phyloP scores from a whole-genome alignment of 2,329 filamentous ascomycete genomes.

The Dryadomyces quercus-mongolicae region DNA sequence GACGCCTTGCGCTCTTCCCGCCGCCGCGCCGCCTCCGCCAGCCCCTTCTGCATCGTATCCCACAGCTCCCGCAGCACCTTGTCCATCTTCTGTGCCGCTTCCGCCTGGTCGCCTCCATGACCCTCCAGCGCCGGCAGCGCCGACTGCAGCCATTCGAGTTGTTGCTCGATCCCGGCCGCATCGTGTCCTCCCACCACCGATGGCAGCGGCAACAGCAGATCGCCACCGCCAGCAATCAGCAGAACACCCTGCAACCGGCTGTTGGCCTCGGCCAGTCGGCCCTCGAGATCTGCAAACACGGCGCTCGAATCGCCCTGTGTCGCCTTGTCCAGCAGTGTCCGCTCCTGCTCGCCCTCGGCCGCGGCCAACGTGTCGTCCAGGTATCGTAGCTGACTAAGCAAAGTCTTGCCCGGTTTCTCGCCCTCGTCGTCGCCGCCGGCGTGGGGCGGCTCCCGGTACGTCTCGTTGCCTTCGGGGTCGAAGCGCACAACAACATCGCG shows the following conservation, averaged over 20 bases:
- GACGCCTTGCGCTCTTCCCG: conserved; percentile 40
- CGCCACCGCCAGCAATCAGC: conserved; percentile 13
- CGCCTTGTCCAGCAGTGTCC: conserved; percentile 6
- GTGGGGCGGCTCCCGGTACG: conserved; percentile 31
- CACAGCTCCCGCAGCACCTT: conserved; percentile 40
- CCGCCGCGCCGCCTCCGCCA: conserved; percentile 41
- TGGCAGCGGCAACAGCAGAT: conserved; percentile 41
- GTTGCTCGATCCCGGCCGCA: conserved; percentile 48
- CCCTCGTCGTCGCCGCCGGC: conserved; percentile 21
- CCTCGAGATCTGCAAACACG: conserved; percentile 30
- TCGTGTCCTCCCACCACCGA: conserved; percentile 38
- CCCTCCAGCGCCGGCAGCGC: conserved; percentile 39
- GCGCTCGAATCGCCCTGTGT: conserved; percentile 15
- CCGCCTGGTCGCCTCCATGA: conserved; percentile 22
- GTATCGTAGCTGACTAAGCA: conserved; percentile 54
- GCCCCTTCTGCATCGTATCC: conserved; percentile 43
- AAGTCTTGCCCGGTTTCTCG: conserved; percentile 30
- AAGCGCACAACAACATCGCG: conserved; percentile 53
- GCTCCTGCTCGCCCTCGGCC: conserved; percentile 45
- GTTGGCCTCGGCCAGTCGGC: conserved; percentile 51
- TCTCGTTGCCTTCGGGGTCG: conserved; percentile 41
- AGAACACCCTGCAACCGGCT: conserved; percentile 50
- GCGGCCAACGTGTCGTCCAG: conserved; percentile 53
- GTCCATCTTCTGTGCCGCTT: conserved; percentile 43
- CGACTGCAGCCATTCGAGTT: conserved; percentile 57